These are phyloP conservation scores for Podila verticillata DNA, from an alignment of 192 early-diverging fungal genomes.

Conservation along the genomic window DNA sequence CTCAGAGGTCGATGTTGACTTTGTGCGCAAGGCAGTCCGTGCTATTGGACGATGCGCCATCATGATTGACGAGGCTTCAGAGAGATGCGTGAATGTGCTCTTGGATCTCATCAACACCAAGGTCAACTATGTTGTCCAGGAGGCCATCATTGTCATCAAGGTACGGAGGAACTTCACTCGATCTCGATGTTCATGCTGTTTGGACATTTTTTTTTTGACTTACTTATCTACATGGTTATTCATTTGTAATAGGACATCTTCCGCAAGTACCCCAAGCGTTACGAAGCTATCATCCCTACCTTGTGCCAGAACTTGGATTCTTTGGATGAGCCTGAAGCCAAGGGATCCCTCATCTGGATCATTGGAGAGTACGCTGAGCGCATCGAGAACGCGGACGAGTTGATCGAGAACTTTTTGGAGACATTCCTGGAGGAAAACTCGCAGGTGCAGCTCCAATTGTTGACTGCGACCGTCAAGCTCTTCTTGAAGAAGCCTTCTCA, in stretches of 20 bases:
- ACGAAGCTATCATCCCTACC: constrained; percentile 85
- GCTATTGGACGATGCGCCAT: constrained; percentile 95
- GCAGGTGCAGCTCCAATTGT: constrained; percentile 90
- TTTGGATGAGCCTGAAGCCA: constrained; percentile 91
- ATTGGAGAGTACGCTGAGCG: constrained; percentile 95
- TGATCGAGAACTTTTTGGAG: constrained; percentile 84
- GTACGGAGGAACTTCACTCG: constrained; percentile 41
- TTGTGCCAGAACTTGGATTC: constrained; percentile 92
- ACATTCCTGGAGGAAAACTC: constrained; percentile 88
- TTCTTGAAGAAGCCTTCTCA: constrained; percentile 91
- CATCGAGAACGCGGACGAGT: constrained; percentile 83
- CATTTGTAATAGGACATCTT: constrained; percentile 77
- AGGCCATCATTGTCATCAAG: constrained; percentile 90
- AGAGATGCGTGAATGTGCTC: constrained; percentile 87
- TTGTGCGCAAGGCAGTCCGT: constrained; percentile 87
- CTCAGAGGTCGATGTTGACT: constrained; percentile 97
- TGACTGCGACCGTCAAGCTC: constrained; percentile 92
- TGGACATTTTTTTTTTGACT: not conserved
- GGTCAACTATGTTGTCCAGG: constrained; percentile 92
- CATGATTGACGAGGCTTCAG: constrained; percentile 88
- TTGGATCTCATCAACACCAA: constrained; percentile 91
- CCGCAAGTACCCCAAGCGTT: constrained; percentile 91
- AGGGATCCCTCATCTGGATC: constrained; percentile 94
- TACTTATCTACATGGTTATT: not conserved
- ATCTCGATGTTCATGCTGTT: not conserved